Conservation (phyloP, 208 protist species). For the Wallacemonas sp. region DNA sequence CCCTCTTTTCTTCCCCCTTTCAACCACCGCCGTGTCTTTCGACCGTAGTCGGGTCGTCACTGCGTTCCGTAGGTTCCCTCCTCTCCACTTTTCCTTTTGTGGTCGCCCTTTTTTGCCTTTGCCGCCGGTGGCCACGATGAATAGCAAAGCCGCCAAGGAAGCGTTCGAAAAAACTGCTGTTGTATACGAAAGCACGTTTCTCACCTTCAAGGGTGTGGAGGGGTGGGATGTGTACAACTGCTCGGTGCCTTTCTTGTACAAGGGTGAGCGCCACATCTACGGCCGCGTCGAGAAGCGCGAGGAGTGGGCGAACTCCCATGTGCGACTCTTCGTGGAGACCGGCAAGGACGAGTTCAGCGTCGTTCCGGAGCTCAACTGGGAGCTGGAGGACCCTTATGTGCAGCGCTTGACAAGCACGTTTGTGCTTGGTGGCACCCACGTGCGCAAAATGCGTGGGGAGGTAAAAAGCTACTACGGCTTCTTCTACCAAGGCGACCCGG, state of each 20-base stretch:
- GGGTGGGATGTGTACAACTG: slow-evolving; percentile 61
- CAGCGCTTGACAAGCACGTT: slow-evolving; percentile 10
- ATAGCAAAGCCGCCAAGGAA: slow-evolving; percentile 17
- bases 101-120: neutral
- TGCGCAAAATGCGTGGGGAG: slow-evolving; percentile 15
- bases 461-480: slow-evolving; percentile 22
- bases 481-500: slow-evolving; percentile 19
- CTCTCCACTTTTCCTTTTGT: neutral
- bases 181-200: slow-evolving; percentile 41
- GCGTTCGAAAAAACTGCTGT: slow-evolving; percentile 6
- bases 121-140: slow-evolving; percentile 4
- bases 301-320: slow-evolving; percentile 46
- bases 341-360: slow-evolving; percentile 58
- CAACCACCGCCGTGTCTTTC: too few relatives aligned
- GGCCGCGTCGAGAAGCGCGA: slow-evolving; percentile 45
- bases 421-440: slow-evolving; percentile 21
- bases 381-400: slow-evolving; percentile 25
- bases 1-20: too few relatives aligned
- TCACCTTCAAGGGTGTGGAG: slow-evolving; percentile 58
- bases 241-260: slow-evolving; percentile 51
- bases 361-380: slow-evolving; percentile 22
- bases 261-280: slow-evolving; percentile 47
- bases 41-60: too few relatives aligned
- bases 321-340: slow-evolving; percentile 52
- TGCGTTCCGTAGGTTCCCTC: neutral